phyloP scores from a whole-genome alignment of 495 filamentous ascomycete species.

The Aspergillus asperescens region DNA sequence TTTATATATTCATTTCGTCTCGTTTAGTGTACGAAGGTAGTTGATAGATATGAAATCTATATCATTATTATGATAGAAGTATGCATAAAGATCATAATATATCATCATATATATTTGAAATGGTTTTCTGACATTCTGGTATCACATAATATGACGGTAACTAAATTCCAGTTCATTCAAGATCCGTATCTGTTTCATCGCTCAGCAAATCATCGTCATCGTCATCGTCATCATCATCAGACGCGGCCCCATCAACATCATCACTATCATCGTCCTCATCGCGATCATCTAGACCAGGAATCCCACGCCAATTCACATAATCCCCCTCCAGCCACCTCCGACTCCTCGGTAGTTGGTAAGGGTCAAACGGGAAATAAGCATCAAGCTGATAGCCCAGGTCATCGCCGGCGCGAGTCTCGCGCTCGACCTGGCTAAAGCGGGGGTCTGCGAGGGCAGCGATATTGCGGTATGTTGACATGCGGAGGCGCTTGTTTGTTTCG shows the following conservation, averaged over 20 bases:
- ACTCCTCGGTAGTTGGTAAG: slow-evolving; percentile 80
- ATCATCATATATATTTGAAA: slow-evolving; percentile 4
- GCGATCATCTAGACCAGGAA: slow-evolving; percentile 64
- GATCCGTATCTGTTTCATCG: slow-evolving; percentile 36
- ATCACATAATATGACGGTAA: background rate
- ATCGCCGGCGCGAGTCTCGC: slow-evolving; percentile 59
- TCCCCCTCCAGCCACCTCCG: slow-evolving; percentile 79
- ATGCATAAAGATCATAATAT: background rate
- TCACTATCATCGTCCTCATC: slow-evolving; percentile 48
- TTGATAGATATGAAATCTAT: background rate
- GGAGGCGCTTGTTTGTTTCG: slow-evolving; percentile 83
- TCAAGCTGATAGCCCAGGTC: slow-evolving; percentile 75
- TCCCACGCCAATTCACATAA: slow-evolving; percentile 77
- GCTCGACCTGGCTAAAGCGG: slow-evolving; percentile 42
- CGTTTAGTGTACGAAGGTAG: too few relatives aligned
- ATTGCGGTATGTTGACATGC: slow-evolving; percentile 57
- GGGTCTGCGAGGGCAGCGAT: slow-evolving; percentile 29
- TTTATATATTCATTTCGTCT: too few relatives aligned
- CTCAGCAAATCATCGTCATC: slow-evolving; percentile 31
- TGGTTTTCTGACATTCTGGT: slow-evolving; percentile 1
- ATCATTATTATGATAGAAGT: background rate
- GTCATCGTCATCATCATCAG: slow-evolving; percentile 25
- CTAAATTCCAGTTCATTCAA: slow-evolving; percentile 23
- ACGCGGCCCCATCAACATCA: slow-evolving; percentile 27
- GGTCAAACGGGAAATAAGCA: slow-evolving; percentile 95